Evolutionary conservation across 305 asterid species (phyloP), one percentile per base, ranked within the genome.

Genomic region (Solanum aculeatissimum): DNA sequence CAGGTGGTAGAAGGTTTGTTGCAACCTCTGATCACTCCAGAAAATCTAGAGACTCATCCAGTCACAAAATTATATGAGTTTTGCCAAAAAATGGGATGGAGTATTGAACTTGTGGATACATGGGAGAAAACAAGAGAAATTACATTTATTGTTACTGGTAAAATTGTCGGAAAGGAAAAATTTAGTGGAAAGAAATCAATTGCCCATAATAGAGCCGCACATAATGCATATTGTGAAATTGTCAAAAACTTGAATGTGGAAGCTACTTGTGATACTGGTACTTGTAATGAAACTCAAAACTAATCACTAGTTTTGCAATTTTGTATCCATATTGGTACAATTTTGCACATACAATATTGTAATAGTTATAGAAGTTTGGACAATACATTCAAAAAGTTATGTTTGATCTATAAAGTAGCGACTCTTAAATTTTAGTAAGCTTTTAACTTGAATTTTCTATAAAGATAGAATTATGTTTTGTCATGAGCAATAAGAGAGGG

Each of bases 201-300:
- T 71, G 94, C 92, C 1, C 14, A 68, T 14, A 90, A 83, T 57
- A 89, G 90, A 32, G 94, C 94, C 12, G 92, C 94, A 4, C n/a
- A 74, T 14, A 18, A 80, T 80, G 91, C 90, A 0, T 86, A 85
- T 51, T 21, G 55, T 16, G 45, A 88, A 3, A 12, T 92, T 70
- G 19, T 82, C 27, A 42, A 23, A n/a, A 79, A 53, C 65, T 29
- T 58, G 47, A 51, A 10, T 3, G 49, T 23, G 69, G 27, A 81
- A 85, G 19, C 82, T 27, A 51, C 63, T 49, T 16, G 5, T 49
- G 27, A 75, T 25, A 9, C 49, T 49, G 2, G 60, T 51, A 42
- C 9, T 51, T 16, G 7, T 27, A 77, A 77, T 51, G 47, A 77
- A 77, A 19, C 10, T 25, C 65, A 77, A 77, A 32, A 77, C 82